Conservation (phyloP, 192 early-diverging fungal species). For the Gaertneriomyces sp. region DNA sequence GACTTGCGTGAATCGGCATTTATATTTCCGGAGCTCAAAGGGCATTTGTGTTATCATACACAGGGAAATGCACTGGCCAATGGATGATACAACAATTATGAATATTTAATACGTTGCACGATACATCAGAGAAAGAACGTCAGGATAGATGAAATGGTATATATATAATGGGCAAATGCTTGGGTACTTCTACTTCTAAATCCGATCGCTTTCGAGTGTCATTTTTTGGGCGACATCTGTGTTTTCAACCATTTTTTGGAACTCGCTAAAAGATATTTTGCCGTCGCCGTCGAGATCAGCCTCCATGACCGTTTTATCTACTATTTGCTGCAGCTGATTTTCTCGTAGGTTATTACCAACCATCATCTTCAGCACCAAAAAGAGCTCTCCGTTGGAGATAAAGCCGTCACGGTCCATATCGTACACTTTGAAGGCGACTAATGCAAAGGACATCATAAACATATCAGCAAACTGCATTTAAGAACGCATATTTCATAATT, state of each 20-base stretch:
- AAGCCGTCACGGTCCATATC: slow-evolving; percentile 99
- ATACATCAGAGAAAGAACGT: too few species aligned
- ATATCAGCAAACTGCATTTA: background rate
- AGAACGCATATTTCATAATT: background rate
- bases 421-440: slow-evolving; percentile 98
- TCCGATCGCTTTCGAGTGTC: slow-evolving; percentile 72
- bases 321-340: slow-evolving; percentile 98
- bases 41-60: too few species aligned
- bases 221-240: slow-evolving; percentile 95
- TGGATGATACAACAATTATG: too few species aligned
- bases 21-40: too few species aligned
- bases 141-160: too few species aligned
- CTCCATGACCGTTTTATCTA: slow-evolving; percentile 99
- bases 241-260: slow-evolving; percentile 86
- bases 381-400: slow-evolving; percentile 99
- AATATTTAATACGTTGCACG: too few species aligned
- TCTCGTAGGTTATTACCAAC: slow-evolving; percentile 96
- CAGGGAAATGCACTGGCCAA: too few species aligned
- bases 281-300: slow-evolving; percentile 94
- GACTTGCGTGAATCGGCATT: too few species aligned
- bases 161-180: too few species aligned
- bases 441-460: background rate
- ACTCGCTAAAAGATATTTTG: slow-evolving; percentile 96
- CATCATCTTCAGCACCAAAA: slow-evolving; percentile 99
- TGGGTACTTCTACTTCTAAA: slow-evolving; percentile 14